Conservation (phyloP, 2,329 filamentous ascomycete genomes). For the Verticillium albo-atrum region DNA sequence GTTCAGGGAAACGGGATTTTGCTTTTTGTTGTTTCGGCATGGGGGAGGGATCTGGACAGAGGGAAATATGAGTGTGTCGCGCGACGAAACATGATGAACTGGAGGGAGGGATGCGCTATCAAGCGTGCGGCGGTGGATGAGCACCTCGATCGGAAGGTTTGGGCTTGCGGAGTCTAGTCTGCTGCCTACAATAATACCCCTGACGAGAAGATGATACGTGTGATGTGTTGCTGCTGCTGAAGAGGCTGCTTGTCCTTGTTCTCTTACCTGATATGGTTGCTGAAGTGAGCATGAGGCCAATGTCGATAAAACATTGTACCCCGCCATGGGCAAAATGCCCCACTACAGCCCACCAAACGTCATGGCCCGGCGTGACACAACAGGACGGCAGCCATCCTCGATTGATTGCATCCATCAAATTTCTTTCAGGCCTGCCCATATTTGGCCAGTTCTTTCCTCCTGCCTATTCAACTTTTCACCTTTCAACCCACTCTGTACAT, state of each 20-base stretch:
- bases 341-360: slow-evolving; percentile 13
- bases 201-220: not conserved
- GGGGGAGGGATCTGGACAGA: not conserved
- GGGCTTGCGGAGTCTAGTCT: not conserved
- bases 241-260: no score
- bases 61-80: not conserved
- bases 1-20: not conserved
- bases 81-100: not conserved
- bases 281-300: no score
- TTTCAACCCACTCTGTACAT: not conserved
- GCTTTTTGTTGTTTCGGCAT: not conserved
- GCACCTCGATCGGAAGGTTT: not conserved
- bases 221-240: not conserved
- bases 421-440: no score
- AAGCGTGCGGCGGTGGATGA: not conserved
- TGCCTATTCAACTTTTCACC: not conserved
- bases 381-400: not conserved
- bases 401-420: not conserved
- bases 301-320: no score
- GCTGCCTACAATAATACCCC: not conserved
- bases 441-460: no score
- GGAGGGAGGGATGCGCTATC: not conserved
- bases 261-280: no score
- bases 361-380: slow-evolving; percentile 13
- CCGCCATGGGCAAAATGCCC: slow-evolving; percentile 2